These are phyloP conservation scores for Coemansia sp. DNA, from an alignment of 192 early-diverging fungal species.

Conservation along the genomic window DNA sequence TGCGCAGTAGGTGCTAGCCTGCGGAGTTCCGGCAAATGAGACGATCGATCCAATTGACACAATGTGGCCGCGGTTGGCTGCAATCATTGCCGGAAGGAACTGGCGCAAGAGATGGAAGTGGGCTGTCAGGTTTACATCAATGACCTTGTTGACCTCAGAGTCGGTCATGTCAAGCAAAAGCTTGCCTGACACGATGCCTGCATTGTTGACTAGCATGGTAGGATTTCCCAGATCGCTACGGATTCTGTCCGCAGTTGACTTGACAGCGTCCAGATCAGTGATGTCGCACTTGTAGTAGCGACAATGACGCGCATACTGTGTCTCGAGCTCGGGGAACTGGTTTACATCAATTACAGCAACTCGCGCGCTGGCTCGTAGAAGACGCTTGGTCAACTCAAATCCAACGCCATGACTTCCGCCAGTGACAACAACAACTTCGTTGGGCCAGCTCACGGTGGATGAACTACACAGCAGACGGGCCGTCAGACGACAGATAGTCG, in stretches of 20 bases:
- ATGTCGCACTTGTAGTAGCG: constrained; percentile 43
- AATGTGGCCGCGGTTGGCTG: constrained; percentile 70
- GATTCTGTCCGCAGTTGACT: constrained; percentile 24
- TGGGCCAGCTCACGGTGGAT: constrained; percentile 23
- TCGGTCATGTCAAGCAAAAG: constrained; percentile 61
- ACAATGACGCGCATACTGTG: constrained; percentile 15
- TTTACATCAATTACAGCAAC: constrained; percentile 44
- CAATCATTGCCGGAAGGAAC: constrained; percentile 76
- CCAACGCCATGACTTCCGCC: constrained; percentile 49
- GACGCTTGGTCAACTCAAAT: constrained; percentile 26
- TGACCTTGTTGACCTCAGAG: constrained; percentile 60
- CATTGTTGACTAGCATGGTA: constrained; percentile 82
- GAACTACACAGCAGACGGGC: constrained; percentile 9
- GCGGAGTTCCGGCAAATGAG: constrained; percentile 51
- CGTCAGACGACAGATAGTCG: constrained; percentile 14
- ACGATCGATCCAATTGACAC: constrained; percentile 53
- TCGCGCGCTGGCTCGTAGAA: constrained; percentile 32
- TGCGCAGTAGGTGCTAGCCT: constrained; percentile 68
- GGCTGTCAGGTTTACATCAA: constrained; percentile 71
- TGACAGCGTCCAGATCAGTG: constrained; percentile 22
- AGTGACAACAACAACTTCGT: constrained; percentile 40
- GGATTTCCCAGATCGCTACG: constrained; percentile 60
- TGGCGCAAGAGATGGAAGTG: constrained; percentile 72
- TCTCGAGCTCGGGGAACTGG: constrained; percentile 23
- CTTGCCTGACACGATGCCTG: constrained; percentile 68